Conservation (phyloP, 2,329 filamentous ascomycete genomes). For the Aspergillus viridinutans region DNA sequence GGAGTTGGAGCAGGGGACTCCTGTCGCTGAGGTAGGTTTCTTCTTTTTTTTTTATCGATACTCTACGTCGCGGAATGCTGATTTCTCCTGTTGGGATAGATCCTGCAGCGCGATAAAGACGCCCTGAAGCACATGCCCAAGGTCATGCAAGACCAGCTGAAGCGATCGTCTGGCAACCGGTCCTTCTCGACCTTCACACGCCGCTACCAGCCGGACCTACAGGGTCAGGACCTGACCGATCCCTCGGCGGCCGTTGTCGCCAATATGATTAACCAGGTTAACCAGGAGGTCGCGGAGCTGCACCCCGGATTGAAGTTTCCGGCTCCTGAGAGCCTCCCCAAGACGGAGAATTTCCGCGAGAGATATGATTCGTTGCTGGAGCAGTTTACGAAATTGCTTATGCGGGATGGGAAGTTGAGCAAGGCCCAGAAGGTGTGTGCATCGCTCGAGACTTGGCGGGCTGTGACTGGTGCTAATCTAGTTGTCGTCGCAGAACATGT, state of each 20-base stretch:
- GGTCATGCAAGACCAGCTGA: slow-evolving; percentile 60
- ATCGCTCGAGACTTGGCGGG: neutral
- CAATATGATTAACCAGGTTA: slow-evolving; percentile 34
- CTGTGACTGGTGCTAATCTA: neutral
- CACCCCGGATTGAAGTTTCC: slow-evolving; percentile 71
- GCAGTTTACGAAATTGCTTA: slow-evolving; percentile 86
- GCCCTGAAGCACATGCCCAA: slow-evolving; percentile 61
- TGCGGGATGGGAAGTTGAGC: slow-evolving; percentile 86
- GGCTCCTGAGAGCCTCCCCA: slow-evolving; percentile 64
- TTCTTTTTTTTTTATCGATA: neutral
- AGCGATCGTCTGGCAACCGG: slow-evolving; percentile 44
- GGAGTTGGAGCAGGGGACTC: slow-evolving; percentile 62
- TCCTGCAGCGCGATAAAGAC: slow-evolving; percentile 60
- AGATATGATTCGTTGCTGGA: slow-evolving; percentile 81
- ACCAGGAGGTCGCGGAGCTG: slow-evolving; percentile 30
- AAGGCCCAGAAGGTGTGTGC: slow-evolving; percentile 73
- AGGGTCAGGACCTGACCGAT: slow-evolving; percentile 22
- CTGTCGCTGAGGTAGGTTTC: slow-evolving; percentile 58
- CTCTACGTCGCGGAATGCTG: neutral
- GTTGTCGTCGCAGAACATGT: slow-evolving; percentile 64
- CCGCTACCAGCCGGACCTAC: slow-evolving; percentile 30
- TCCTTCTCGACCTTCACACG: slow-evolving; percentile 56
- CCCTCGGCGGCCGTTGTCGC: slow-evolving; percentile 31
- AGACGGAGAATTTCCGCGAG: slow-evolving; percentile 63
- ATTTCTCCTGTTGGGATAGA: slow-evolving; percentile 40